These are phyloP conservation scores for Coelastrella sp. DNA, from an alignment of 139 green algal species.

Conservation along the genomic window DNA sequence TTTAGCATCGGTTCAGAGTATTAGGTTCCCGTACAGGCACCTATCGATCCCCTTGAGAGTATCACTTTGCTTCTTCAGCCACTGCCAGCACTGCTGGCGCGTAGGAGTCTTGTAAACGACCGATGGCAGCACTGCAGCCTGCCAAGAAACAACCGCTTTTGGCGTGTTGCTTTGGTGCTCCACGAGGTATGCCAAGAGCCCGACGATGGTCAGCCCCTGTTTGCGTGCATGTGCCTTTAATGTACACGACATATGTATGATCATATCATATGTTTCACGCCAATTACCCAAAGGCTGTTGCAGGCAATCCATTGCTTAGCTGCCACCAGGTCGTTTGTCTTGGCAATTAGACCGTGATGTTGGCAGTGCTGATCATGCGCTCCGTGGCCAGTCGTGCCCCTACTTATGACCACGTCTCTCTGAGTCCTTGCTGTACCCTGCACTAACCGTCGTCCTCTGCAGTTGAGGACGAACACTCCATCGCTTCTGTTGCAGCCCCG, in stretches of 20 bases:
- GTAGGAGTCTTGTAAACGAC: neutral
- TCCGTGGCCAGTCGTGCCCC: no score
- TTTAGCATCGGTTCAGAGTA: no score
- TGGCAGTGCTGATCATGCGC: neutral
- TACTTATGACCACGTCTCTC: neutral
- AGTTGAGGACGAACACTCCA: slow-evolving; percentile 21
- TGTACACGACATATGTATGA: no score
- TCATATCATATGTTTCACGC: no score
- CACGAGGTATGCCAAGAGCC: neutral
- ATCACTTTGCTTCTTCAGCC: neutral
- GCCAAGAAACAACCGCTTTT: neutral
- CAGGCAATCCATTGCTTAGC: neutral
- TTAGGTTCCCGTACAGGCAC: no score
- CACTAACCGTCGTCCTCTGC: neutral
- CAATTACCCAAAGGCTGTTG: neutral
- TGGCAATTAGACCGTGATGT: neutral
- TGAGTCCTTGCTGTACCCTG: neutral
- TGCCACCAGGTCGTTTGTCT: neutral
- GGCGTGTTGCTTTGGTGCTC: slow-evolving; percentile 7
- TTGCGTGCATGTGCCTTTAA: neutral
- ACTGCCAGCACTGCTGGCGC: neutral
- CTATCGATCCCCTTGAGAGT: neutral
- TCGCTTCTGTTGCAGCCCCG: neutral
- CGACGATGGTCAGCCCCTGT: neutral
- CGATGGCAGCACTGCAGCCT: neutral